Conservation (phyloP, 2,329 filamentous ascomycete genomes). For the Arthrobotrys sphaeroides region DNA sequence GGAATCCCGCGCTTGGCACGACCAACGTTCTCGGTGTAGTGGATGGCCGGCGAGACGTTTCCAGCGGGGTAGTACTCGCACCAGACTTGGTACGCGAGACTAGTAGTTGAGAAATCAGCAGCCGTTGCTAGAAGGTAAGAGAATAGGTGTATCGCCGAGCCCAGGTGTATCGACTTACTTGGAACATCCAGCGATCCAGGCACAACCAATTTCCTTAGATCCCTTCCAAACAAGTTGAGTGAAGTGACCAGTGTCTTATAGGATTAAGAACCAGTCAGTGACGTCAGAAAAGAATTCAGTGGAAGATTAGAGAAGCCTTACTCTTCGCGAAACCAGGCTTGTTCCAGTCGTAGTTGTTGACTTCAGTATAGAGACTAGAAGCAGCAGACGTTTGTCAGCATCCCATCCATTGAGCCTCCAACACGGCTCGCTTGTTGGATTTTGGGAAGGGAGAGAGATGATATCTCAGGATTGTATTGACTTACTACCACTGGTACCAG, state of each 20-base stretch:
- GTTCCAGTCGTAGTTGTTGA: slow-evolving; percentile 43
- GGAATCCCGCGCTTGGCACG: slow-evolving; percentile 19
- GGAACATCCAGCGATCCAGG: slow-evolving; percentile 53
- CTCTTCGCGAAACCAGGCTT: slow-evolving; percentile 38
- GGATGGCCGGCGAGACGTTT: slow-evolving; percentile 26
- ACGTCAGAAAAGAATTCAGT: neutral
- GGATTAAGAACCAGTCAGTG: neutral
- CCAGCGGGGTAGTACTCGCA: slow-evolving; percentile 44
- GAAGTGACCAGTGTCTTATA: slow-evolving; percentile 71
- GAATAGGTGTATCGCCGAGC: neutral
- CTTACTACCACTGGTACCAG: slow-evolving; percentile 54
- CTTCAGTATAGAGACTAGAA: slow-evolving; percentile 38
- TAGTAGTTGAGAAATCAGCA: neutral
- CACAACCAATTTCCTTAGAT: slow-evolving; percentile 71
- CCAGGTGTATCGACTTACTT: too few species aligned
- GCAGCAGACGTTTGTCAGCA: slow-evolving; percentile 1
- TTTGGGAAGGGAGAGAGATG: neutral
- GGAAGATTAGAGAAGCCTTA: slow-evolving; percentile 2
- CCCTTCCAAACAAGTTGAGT: slow-evolving; percentile 77
- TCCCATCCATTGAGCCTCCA: neutral
- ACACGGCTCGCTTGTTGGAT: slow-evolving; percentile 42
- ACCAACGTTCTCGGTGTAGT: slow-evolving; percentile 36
- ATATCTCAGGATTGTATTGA: neutral
- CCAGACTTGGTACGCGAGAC: slow-evolving; percentile 48
- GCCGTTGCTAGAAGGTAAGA: neutral